Evolutionary conservation across 805 yeast species (phyloP).

Genomic region (Metschnikowia lachancei): DNA sequence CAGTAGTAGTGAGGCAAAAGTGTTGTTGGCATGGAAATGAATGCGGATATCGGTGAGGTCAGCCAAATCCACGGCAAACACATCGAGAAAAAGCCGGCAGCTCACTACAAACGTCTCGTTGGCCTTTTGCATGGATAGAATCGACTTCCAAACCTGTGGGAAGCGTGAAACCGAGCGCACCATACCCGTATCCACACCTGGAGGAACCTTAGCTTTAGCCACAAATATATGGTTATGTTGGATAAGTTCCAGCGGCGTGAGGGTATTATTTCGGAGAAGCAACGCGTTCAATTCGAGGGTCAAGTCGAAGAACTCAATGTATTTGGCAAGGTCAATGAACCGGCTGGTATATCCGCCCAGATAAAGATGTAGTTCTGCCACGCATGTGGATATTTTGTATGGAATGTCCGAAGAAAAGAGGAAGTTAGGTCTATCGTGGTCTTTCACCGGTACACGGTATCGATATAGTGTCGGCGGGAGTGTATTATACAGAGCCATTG

Average conservation of each 20-base stretch:
- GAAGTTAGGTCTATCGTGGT: slow-evolving; percentile 37
- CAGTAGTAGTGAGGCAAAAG: slow-evolving; percentile 26
- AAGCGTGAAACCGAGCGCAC: slow-evolving; percentile 3
- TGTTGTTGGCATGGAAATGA: slow-evolving; percentile 32
- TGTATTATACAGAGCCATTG: slow-evolving; percentile 2
- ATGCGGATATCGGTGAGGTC: slow-evolving; percentile 19
- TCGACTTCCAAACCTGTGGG: slow-evolving; percentile 17
- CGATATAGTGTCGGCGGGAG: slow-evolving; percentile 9
- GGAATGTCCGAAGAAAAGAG: slow-evolving; percentile 38
- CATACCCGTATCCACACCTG: slow-evolving; percentile 3
- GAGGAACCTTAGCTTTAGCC: slow-evolving; percentile 23
- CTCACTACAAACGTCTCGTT: slow-evolving; percentile 37
- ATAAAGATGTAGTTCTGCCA: slow-evolving; percentile 17
- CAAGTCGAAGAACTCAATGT: slow-evolving; percentile 23
- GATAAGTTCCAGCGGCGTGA: slow-evolving; percentile 35
- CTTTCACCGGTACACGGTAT: slow-evolving; percentile 19
- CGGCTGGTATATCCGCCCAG: slow-evolving; percentile 15
- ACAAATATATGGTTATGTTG: slow-evolving; percentile 34
- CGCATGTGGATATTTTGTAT: slow-evolving; percentile 20
- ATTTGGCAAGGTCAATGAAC: slow-evolving; percentile 18
- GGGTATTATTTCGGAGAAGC: slow-evolving; percentile 27
- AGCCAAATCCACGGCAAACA: slow-evolving; percentile 22
- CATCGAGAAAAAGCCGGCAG: slow-evolving; percentile 24
- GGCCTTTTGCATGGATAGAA: slow-evolving; percentile 11
- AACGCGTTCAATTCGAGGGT: slow-evolving; percentile 37